Percentiles rank a stretch among this genome's conserved stretches.
Evolutionary conservation across 2,329 filamentous ascomycete genomes (phyloP).

Genomic region (Fusarium temperatum): DNA sequence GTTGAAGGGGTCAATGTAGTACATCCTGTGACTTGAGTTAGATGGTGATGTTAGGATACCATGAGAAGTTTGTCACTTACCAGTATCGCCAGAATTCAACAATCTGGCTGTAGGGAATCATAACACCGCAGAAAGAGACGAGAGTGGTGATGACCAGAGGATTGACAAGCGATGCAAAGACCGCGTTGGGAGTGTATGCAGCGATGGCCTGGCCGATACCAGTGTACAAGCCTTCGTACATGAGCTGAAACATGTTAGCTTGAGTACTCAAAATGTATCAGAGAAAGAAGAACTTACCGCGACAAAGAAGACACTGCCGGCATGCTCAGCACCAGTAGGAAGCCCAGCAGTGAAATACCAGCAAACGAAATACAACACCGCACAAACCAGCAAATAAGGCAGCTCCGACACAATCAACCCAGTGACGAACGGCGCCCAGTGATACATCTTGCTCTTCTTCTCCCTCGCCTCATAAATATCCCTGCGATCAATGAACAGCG

Average conservation of each 20-base stretch:
- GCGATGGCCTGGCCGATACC: constrained; percentile 70
- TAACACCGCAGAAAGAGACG: constrained; percentile 77
- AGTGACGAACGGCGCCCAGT: constrained; percentile 67
- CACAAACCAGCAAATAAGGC: constrained; percentile 56
- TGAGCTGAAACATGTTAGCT: constrained; percentile 13
- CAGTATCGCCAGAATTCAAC: constrained; percentile 74
- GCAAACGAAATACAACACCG: constrained; percentile 59
- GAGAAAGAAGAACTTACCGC: constrained; percentile 49
- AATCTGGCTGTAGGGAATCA: constrained; percentile 72
- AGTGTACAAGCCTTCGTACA: constrained; percentile 68
- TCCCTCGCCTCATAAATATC: constrained; percentile 60
- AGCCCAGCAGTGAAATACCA: constrained; percentile 69
- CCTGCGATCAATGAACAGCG: constrained; percentile 56
- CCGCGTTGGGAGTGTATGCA: constrained; percentile 68
- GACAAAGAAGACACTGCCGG: constrained; percentile 62
- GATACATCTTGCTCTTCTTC: constrained; percentile 63
- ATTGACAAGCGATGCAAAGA: constrained; percentile 67
- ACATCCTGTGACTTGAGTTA: constrained; percentile 46
- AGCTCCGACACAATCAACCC: constrained; percentile 59
- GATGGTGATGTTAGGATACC: fast-evolving
- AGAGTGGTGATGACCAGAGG: constrained; percentile 65
- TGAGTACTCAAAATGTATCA: background rate
- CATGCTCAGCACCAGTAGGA: constrained; percentile 51
- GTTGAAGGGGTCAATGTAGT: constrained; percentile 69
- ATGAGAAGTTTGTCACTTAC: constrained; percentile 41